Evolutionary conservation across 2,329 filamentous ascomycete genomes (phyloP).

Genomic region (Lojkania enalia): DNA sequence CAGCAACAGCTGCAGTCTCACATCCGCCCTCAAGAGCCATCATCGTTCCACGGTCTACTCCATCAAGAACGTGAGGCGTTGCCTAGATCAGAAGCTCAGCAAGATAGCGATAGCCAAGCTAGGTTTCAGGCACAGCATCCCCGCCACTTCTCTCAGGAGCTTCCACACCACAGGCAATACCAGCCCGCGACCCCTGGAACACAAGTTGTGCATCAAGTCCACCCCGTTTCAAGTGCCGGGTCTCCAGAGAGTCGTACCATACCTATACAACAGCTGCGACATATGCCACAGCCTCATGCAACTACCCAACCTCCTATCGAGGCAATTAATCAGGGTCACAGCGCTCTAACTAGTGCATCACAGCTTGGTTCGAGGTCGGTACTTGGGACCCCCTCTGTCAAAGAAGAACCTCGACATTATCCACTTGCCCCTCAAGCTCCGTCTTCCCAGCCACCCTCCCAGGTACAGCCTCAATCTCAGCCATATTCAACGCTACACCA

Average conservation of each 20-base stretch:
- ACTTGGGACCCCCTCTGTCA: conserved; percentile 37
- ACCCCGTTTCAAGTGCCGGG: conserved; percentile 26
- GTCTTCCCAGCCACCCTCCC: conserved; percentile 11
- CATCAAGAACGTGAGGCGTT: conserved; percentile 34
- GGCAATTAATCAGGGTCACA: conserved; percentile 22
- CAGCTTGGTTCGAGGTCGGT: conserved; percentile 28
- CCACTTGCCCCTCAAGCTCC: conserved; percentile 19
- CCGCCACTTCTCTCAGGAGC: conserved; percentile 38
- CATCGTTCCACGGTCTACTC: conserved; percentile 27
- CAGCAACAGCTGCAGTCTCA: conserved; percentile 30
- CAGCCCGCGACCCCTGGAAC: conserved; percentile 18
- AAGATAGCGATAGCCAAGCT: conserved; percentile 35
- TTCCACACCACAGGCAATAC: conserved; percentile 30
- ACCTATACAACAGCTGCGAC: conserved; percentile 33
- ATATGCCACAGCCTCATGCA: conserved; percentile 29
- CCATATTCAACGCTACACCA: conserved; percentile 11
- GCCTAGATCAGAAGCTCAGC: conserved; percentile 30
- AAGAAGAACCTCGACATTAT: conserved; percentile 38
- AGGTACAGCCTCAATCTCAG: conserved; percentile 6
- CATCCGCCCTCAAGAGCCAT: conserved; percentile 31
- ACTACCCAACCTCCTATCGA: conserved; percentile 28
- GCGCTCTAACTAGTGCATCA: conserved; percentile 20
- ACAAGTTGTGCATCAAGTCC: conserved; percentile 29
- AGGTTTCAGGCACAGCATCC: conserved; percentile 31
- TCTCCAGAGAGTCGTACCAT: conserved; percentile 39